Base-by-base conservation (phyloP, 2,329 filamentous ascomycete genomes). In the Xylaria sp. region DNA sequence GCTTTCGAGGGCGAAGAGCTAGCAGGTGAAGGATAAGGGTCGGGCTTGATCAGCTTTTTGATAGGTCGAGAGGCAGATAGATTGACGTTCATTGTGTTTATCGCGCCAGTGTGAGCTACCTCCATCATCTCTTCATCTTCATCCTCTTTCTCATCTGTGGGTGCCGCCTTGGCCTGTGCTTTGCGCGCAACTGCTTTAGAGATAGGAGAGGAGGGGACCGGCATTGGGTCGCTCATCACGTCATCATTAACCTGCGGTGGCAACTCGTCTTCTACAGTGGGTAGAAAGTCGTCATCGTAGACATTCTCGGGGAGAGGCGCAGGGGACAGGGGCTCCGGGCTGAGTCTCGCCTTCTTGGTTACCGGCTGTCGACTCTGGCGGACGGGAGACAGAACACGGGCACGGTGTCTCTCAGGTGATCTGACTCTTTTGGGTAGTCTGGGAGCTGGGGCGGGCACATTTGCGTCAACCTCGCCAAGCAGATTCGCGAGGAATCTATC, bases 91-190 rank as follows among this genome's bases (percentile, higher is more conserved):
- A 89, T 84, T 9, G 88, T 83, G 65, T 88, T 89, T 68, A 92
- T 87, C 28, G 90, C 86, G 18, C 91, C 92, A 46, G 91, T 88
- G 66, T 97, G 92, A 25, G 92, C 90, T 63, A 98, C 89, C 78
- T 97, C 94, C 90, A 98, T 93, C 83, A 94, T 86, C 71, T 93
- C 91, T 41, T 97, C 93, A 25, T 92, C 90, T 2, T 93, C 91
- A 13, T 90, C 87, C 13, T 92, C 91, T 13, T 90, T 87, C 13
- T 91, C 87, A n/a, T 92, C 90, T 18, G 82, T 79, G 48, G 79
- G 76, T 63, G 86, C 85, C 46, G 81, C 76, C 73, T 85, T 87
- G 37, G 81, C 82, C 76, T 82, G 87, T 74, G 78, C 82, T 80
- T 92, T 96, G 69, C 94, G 89, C 76, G 92, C 89, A 8, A 92